Base-by-base conservation (phyloP, 768 basidiomycete genomes). In the Rubroboletus satanas region DNA sequence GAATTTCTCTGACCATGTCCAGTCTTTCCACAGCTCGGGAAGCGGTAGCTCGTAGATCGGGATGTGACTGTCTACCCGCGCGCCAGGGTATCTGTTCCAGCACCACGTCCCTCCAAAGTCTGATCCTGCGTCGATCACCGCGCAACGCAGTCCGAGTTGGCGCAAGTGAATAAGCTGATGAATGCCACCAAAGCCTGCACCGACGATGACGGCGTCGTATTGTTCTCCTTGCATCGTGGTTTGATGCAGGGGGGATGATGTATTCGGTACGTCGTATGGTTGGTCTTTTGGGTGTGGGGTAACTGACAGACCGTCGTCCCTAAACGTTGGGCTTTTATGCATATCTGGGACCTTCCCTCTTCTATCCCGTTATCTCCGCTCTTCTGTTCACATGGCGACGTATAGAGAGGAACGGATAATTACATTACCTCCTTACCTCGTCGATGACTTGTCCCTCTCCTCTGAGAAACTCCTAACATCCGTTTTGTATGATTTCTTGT, bases 71-170 rank as follows among this genome's bases (percentile, higher is more conserved):
- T 62, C 60, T 8, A 45, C 60, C 0, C 60, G 54, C 6, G 60
- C 60, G 1, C 61, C 61, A 0, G 60, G 61, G 36, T 62, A 62
- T 36, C 6, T 46, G 52, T 62, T 62, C 60, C 61, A 58, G 39
- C 46, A n/a, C 55, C 61, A 62, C 1, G 43, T 35, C 10, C 61
- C 61, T 18, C 61, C 60, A 1, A 62, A 37, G n/a, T 58, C 55
- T 0, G 61, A 62, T 2, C 44, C 61, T 15, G 55, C 55, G 0
- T 62, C 60, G 42, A 62, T 43, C 23, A 58, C 17, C 2, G 8
- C 43, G 52, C 60, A 62, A n/a, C 44, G 46, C 43, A 62, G 43
- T 4, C 61, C 60, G 5, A 54, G 44, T 21, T 54, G 4, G 18
- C 53, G 47, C 14, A 62, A 2, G 8, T 39, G 45, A 18, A 62